A percentile compares a stretch with the other conserved stretches of the same genome.
Conservation (phyloP, 2,329 filamentous ascomycete species). For the Fonsecaea pedrosoi region DNA sequence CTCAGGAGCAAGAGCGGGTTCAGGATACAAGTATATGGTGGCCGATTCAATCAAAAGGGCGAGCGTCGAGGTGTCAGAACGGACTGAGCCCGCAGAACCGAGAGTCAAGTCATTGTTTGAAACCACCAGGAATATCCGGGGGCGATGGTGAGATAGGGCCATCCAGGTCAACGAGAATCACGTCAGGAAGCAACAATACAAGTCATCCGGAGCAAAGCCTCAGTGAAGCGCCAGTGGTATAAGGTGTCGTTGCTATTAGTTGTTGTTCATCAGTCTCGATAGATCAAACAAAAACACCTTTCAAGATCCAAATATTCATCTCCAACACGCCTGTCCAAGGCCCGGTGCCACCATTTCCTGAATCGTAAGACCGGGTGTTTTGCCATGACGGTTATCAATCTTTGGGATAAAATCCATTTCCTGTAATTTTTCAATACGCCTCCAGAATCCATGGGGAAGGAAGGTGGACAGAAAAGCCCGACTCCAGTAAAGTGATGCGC, state of each 20-base stretch:
- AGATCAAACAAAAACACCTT: constrained; percentile 14
- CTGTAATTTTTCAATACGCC: constrained; percentile 22
- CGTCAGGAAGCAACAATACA: constrained; percentile 2
- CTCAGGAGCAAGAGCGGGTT: constrained; percentile 7
- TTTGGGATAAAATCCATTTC: constrained; percentile 20
- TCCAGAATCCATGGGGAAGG: constrained; percentile 34
- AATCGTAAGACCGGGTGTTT: constrained; percentile 44
- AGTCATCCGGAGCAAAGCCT: constrained; percentile 6
- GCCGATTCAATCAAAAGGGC: not conserved
- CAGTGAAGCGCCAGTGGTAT: constrained; percentile 9
- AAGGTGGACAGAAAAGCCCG: constrained; percentile 37
- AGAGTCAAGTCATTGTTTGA: not conserved
- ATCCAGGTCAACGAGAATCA: constrained; percentile 11
- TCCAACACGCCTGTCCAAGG: constrained; percentile 31
- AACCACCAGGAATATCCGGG: not conserved
- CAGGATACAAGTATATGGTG: not conserved
- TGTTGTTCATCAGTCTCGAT: constrained; percentile 25
- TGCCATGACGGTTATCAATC: constrained; percentile 41
- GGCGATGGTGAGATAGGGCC: not conserved
- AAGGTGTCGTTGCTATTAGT: constrained; percentile 34
- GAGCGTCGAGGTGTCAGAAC: not conserved
- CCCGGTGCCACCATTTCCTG: constrained; percentile 32
- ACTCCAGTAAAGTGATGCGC: constrained; percentile 24
- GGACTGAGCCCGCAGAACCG: not conserved
- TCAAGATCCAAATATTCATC: constrained; percentile 2